These are phyloP conservation scores for Evernia prunastri DNA, from an alignment of 495 filamentous ascomycete species.

Conservation along the genomic window DNA sequence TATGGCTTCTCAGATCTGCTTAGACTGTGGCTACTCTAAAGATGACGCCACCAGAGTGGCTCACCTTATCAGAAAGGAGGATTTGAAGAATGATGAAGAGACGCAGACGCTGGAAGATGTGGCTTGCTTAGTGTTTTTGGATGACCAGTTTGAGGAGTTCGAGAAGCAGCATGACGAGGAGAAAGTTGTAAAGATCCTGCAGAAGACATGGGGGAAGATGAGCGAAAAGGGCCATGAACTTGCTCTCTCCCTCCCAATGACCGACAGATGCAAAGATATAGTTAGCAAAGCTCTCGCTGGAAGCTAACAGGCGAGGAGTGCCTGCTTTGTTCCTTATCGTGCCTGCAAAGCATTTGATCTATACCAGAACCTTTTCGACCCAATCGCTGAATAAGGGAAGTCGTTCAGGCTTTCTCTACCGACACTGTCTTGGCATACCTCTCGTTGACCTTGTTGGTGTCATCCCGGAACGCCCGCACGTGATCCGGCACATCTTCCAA, in stretches of 20 bases:
- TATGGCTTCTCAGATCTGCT: conserved; percentile 49
- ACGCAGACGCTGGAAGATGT: conserved; percentile 74
- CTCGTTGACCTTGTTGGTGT: conserved; percentile 47
- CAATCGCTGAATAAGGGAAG: not conserved
- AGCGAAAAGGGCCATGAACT: conserved; percentile 55
- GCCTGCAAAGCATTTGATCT: not conserved
- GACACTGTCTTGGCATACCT: conserved; percentile 48
- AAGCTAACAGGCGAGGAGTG: conserved; percentile 7
- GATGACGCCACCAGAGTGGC: conserved; percentile 50
- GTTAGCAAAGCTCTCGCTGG: conserved; percentile 56
- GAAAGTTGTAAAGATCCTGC: conserved; percentile 65
- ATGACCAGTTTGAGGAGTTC: conserved; percentile 76
- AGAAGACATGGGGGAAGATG: conserved; percentile 87
- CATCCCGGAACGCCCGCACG: conserved; percentile 50
- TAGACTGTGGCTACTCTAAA: conserved; percentile 41
- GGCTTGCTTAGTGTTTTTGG: conserved; percentile 78
- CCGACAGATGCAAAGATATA: conserved; percentile 50
- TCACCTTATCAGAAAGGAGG: conserved; percentile 59
- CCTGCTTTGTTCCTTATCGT: not conserved
- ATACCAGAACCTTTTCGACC: not conserved
- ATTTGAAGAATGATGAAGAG: conserved; percentile 55
- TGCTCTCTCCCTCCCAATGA: conserved; percentile 59
- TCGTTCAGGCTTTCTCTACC: conserved; percentile 24
- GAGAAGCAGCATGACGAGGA: conserved; percentile 61
- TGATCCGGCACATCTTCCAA: conserved; percentile 57